phyloP scores from a whole-genome alignment of 208 protist genomes.

The Plasmodiophora brassicae region DNA sequence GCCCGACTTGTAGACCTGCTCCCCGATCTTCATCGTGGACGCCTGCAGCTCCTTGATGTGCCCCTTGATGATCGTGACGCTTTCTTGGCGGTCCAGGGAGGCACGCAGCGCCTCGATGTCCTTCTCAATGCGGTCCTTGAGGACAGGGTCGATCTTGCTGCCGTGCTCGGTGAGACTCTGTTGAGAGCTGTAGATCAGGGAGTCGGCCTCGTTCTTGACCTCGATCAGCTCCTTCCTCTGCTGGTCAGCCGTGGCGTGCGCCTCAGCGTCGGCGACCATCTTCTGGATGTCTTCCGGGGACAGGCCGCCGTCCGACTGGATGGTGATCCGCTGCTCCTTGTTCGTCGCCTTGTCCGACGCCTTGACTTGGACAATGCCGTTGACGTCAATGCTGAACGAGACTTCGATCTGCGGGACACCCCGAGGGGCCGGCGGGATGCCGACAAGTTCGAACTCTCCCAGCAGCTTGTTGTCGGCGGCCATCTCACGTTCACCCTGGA shows the following conservation, averaged over 20 bases:
- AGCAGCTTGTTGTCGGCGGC: conserved; percentile 77
- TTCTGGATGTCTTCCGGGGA: conserved; percentile 67
- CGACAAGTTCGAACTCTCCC: conserved; percentile 72
- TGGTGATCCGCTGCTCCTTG: conserved; percentile 69
- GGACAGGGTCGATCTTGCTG: conserved; percentile 49
- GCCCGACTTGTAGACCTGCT: conserved; percentile 46
- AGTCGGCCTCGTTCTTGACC: conserved; percentile 53
- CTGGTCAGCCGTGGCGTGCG: conserved; percentile 50
- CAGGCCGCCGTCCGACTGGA: conserved; percentile 69
- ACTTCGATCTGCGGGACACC: conserved; percentile 79
- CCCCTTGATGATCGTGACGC: not conserved
- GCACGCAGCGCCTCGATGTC: conserved; percentile 30
- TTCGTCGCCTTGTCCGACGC: conserved; percentile 75
- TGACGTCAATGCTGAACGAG: conserved; percentile 81
- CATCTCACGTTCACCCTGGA: conserved; percentile 82
- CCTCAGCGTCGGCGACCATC: conserved; percentile 72
- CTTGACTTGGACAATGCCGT: conserved; percentile 78
- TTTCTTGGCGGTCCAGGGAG: not conserved
- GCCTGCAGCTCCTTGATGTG: conserved; percentile 34
- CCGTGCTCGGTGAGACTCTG: conserved; percentile 53
- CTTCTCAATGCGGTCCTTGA: conserved; percentile 14
- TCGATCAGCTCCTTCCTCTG: conserved; percentile 51
- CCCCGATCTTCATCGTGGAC: conserved; percentile 48
- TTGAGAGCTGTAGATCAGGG: conserved; percentile 45
- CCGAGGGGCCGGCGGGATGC: conserved; percentile 68